Evolutionary conservation across 164 flowering plant genomes (phyloP).

Genomic region (Dillenia suffruticosa): DNA sequence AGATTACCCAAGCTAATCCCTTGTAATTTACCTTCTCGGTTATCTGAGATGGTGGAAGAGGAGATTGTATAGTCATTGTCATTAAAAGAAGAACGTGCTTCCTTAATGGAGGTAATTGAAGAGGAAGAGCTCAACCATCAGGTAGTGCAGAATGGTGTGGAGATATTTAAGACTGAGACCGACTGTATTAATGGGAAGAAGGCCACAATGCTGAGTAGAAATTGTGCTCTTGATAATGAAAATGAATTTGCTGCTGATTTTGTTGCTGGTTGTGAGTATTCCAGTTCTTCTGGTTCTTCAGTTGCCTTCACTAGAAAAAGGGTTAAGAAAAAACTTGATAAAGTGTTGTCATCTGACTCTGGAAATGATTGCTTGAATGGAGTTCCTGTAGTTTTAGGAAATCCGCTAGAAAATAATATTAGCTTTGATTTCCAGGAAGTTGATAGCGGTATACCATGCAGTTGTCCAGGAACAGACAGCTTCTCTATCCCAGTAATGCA

Average conservation of each 20-base stretch:
- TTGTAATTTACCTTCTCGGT: constrained; percentile 61
- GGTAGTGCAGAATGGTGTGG: constrained; percentile 16
- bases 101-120: constrained; percentile 16
- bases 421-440: constrained; percentile 7
- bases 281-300: constrained; percentile 44
- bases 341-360: constrained; percentile 65
- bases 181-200: constrained; percentile 49
- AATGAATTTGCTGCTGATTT: constrained; percentile 21
- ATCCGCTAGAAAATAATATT: constrained; percentile 1
- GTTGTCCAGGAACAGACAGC: constrained; percentile 10
- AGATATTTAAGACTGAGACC: constrained; percentile 13
- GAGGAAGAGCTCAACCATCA: constrained; percentile 30
- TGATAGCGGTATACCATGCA: constrained; percentile 6
- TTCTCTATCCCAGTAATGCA: constrained; percentile 14
- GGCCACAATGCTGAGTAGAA: constrained; percentile 57
- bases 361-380: constrained; percentile 43
- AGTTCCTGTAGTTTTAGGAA: constrained; percentile 10
- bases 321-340: constrained; percentile 25
- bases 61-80: constrained; percentile 54
- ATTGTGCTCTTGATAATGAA: constrained; percentile 27
- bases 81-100: constrained; percentile 27
- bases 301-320: constrained; percentile 40
- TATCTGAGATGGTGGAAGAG: constrained; percentile 62
- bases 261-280: constrained; percentile 25
- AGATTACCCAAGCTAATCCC: constrained; percentile 57